Base-by-base conservation (phyloP, 2,329 filamentous ascomycete genomes). In the Nemania abortiva region DNA sequence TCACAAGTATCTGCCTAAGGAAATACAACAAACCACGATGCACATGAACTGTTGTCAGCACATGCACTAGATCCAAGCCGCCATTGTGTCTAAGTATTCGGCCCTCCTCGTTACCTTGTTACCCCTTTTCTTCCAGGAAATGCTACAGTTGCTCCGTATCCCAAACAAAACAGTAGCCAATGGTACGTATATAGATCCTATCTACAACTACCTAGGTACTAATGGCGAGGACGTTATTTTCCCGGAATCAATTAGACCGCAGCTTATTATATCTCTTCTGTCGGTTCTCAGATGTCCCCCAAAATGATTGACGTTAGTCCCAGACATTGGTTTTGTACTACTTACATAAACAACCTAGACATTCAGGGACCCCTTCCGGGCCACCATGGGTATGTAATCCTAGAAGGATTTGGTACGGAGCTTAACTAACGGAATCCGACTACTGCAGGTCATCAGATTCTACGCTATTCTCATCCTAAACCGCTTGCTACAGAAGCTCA, bases 1-100 rank as follows among this genome's bases (percentile, higher is more conserved):
- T 60, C 68, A 69, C 57, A 73, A 74, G 69, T 66, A 59, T 42
- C 7, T 42, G 13, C 9, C 13, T n/a, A n/a, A 42, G 71, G 71
- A 68, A 74, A 66, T 60, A 60, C 27, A 59, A 45, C 56, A 63
- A 61, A 72, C 62, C n/a, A 24, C 42, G 65, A 61, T 65, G 52
- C 56, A 67, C 55, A 63, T 58, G 39, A 67, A 66, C 65, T 54
- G 52, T 61, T 31, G 56, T 47, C 56, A 45, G 56, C 63, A 49
- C 29, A 34, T 49, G 34, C 45, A 39, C 59, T 56, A 53, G 24
- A 65, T 47, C 66, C 27, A 42, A 58, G 31, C 31, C 9, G 31
- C n/a, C 31, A 34, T 34, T 34, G 31, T 34, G 31, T 34, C 31
- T 34, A 9, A 9, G 5, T 34, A 34, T 52, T 57, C 42, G 37